These are phyloP conservation scores for Phytophthora vignae DNA, from an alignment of 352 stramenopile species.

Conservation along the genomic window DNA sequence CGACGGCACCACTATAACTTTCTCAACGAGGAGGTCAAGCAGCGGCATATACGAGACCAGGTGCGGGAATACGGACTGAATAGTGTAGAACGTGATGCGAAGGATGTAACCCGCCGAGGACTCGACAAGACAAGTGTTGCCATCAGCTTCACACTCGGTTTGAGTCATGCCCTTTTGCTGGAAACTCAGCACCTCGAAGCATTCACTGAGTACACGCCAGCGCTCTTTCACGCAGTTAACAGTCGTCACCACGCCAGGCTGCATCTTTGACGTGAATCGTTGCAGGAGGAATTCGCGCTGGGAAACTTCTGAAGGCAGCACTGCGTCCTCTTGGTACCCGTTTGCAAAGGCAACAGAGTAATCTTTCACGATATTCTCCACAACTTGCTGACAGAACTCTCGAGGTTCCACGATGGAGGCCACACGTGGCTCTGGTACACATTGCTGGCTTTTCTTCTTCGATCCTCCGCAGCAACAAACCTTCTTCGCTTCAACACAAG, in stretches of 20 bases:
- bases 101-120: conserved; percentile 9
- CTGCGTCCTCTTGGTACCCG: not conserved
- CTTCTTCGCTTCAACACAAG: not conserved
- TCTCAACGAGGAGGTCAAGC: conserved; percentile 1
- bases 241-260: not conserved
- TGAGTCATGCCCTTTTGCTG: conserved; percentile 8
- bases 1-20: conserved; percentile 16
- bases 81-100: conserved; percentile 4
- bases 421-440: too few species aligned
- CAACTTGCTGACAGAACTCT: conserved; percentile 9
- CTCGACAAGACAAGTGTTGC: not conserved
- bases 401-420: too few species aligned
- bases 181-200: conserved; percentile 14
- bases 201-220: conserved; percentile 1
- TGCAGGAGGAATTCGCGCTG: conserved; percentile 14
- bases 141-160: not conserved
- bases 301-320: not conserved
- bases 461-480: not conserved
- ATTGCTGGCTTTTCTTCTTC: not conserved
- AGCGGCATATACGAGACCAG: conserved; percentile 6
- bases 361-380: conserved; percentile 7
- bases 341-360: conserved; percentile 23
- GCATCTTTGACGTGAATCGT: not conserved
- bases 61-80: conserved; percentile 11
- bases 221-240: not conserved